phyloP scores from a whole-genome alignment of 345 rosid genomes.

The Rubroshorea leprosula region DNA sequence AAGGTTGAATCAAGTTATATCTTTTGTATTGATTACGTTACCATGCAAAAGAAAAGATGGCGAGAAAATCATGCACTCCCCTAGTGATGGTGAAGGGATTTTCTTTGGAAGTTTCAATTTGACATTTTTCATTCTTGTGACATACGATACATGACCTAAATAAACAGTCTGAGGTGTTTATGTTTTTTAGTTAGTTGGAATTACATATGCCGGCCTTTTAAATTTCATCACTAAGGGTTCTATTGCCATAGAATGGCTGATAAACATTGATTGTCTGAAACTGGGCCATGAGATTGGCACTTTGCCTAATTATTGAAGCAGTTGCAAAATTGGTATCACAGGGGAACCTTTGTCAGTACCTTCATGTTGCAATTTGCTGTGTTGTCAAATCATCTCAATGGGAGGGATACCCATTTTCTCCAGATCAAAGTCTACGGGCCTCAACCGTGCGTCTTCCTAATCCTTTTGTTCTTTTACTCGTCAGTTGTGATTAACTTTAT shows the following conservation, averaged over 20 bases:
- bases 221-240: no score
- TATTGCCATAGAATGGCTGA: no score
- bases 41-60: not conserved
- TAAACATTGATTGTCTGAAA: no score
- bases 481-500: not conserved
- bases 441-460: slow-evolving; percentile 38
- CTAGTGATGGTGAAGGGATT: not conserved
- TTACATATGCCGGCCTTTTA: not conserved
- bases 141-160: no score
- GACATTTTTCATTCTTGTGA: no score
- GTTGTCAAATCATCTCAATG: slow-evolving; percentile 77
- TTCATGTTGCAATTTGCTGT: slow-evolving; percentile 85
- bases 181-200: not conserved
- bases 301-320: slow-evolving; percentile 8
- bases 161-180: no score
- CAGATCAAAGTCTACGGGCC: slow-evolving; percentile 95
- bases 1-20: not conserved
- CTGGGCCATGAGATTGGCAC: not conserved
- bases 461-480: not conserved
- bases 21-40: not conserved
- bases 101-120: no score
- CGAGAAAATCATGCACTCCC: not conserved
- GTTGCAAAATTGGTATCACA: slow-evolving; percentile 14
- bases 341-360: slow-evolving; percentile 88
- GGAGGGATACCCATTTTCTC: slow-evolving; percentile 82